Base-by-base conservation (phyloP, 352 stramenopile species). In the Phytophthora sojae region DNA sequence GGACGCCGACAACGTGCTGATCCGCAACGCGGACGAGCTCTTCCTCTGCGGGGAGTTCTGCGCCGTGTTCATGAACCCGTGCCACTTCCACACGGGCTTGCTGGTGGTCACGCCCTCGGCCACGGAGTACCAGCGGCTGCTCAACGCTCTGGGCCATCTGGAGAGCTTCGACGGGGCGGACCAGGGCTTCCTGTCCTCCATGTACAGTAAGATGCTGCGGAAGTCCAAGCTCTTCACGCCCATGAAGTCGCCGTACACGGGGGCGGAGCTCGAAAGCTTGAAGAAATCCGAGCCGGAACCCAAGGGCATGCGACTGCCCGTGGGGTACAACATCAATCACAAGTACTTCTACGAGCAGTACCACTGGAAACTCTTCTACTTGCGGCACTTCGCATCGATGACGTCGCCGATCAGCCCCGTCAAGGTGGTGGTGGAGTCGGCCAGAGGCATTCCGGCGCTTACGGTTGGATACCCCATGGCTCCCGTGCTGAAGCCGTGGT, bases 251-350 rank as follows among this genome's bases (percentile, higher is more conserved):
- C 52, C 67, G 25, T 73, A 69, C 32, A 64, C 63, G 7, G 76
- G 73, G 15, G 61, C 56, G 12, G 65, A 89, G 32, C 50, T 77
- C 12, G 79, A 85, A 1, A 71, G 75, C 39, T 64, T 81, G 26
- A 71, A 90, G 54, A 73, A 84, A 29, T 66, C 87, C 25, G 62
- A 82, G 25, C 64, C 73, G 11, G 60, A 80, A 65, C 77, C 81
- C 19, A 88, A 83, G 19, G 88, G 85, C 51, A 94, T 95, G 86
- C 81, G 89, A 37, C 75, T 97, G 8, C 83, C 89, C 5, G 90
- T 97, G 53, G 88, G 87, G 19, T 97, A 96, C 76, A 97, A 97
- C 67, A 96, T 96, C 79, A 96, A 97, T 76, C 89, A 97, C 81
- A 96, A 96, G 79, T 97, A 94, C 65, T 95, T 90, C 60, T 95